Conservation (phyloP, 2,329 filamentous ascomycete genomes). For the Ophiostoma tasmaniense region DNA sequence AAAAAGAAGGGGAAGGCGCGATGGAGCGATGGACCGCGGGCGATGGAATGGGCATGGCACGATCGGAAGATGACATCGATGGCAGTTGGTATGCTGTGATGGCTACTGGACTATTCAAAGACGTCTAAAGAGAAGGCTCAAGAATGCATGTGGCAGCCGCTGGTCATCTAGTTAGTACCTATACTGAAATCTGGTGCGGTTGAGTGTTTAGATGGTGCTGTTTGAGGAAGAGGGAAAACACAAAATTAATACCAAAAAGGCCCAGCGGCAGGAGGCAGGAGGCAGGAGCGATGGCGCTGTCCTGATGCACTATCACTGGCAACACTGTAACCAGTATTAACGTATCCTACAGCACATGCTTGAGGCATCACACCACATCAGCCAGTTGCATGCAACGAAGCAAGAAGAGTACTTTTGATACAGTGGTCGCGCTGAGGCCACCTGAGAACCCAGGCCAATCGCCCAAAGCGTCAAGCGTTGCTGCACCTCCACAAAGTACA, state of each 20-base stretch:
- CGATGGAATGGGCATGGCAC: background rate
- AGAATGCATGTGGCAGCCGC: background rate
- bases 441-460: background rate
- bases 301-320: background rate
- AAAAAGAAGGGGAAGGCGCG: constrained; percentile 1
- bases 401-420: too few relatives aligned
- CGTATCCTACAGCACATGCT: background rate
- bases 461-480: background rate
- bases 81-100: background rate
- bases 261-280: background rate
- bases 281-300: background rate
- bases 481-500: background rate
- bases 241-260: background rate
- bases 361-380: background rate
- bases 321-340: background rate
- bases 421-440: background rate
- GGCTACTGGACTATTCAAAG: background rate
- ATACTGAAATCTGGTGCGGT: background rate
- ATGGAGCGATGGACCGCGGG: background rate
- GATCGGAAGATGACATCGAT: background rate
- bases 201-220: background rate
- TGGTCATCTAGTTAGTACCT: background rate
- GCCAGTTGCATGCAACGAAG: background rate
- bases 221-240: background rate
- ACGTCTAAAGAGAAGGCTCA: background rate